Evolutionary conservation across 1,284 basidiomycete genomes (phyloP), one percentile per base, ranked within the genome.

Genomic region (Stygiomarasmius scandens): DNA sequence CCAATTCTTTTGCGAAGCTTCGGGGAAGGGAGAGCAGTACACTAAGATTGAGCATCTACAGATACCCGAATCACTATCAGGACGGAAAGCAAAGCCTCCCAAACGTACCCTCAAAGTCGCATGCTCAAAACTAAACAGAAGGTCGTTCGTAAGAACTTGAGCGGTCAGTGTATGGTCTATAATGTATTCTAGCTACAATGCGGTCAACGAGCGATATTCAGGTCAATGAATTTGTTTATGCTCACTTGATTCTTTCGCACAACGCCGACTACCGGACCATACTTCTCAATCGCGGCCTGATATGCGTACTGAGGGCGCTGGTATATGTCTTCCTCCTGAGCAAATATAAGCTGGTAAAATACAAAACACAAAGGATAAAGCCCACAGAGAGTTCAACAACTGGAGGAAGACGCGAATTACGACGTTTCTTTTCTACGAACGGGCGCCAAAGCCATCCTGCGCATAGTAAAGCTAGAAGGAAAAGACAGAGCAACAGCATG

Each of bases 111-210:
- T 67, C 10, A 69, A 65, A n/a, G 68, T 69, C 3, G 70, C 73
- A 49, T 67, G 60, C 56, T 74, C 71, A 54, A 74, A 73, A 56
- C 73, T 73, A 58, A 73, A 71, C 2, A 65, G 56, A 9, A 64
- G 64, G 48, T 74, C 69, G 20, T 69, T 67, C 3, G 67, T 69
- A 48, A 73, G 61, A 14, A 73, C 65, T 23, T 69, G 65, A 9
- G 66, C 64, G 11, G 58, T 55, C 22, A 65, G 55, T 2, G 48
- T 53, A 20, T 62, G 54, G 29, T 69, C 66, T 27, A 74, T 69
- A 53, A 74, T 68, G 54, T 70, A 73, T 59, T 74, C 73, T 4
- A 74, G 62, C 72, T 74, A 54, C 9, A 19, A 32, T 19, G n/a
- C 4, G 11, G 14, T 16, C 16, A 41, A 8, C 8, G 32, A 34